Base-by-base conservation (phyloP, 768 basidiomycete species). In the Mycena floridula region DNA sequence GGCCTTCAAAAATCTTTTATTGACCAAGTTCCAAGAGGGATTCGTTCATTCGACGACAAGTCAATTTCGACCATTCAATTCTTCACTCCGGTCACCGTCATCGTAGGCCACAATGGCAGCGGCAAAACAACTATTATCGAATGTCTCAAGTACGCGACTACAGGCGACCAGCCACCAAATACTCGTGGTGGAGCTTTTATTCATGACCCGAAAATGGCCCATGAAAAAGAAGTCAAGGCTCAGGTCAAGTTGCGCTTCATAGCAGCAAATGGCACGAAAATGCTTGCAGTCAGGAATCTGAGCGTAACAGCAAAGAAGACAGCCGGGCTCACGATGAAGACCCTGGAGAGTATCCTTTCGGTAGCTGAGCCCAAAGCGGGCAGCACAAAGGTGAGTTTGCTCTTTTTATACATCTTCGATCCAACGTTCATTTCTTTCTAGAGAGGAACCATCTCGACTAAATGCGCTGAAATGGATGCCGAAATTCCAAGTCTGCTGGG, bases 121-220 rank as follows among this genome's bases (percentile, higher is more conserved):
- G 96, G 96, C 36, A 99, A 99, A 68, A 99, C 96, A 3, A 99
- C 95, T 1, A 89, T 98, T 59, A 98, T 99, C 64, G 96, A 99
- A 73, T 98, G 95, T 66, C 78, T 99, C 63, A 98, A 98, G 71
- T 99, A 99, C 60, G 92, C 91, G 9, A 96, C 96, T 0, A 99
- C 96, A 0, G 96, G 96, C 23, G 95, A 98, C 62, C 87, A 98
- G 54, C 96, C 96, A 0, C 90, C 96, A 1, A 95, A 95, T 58
- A 91, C 94, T 20, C 91, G 93, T 49, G 95, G 95, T 25, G 96
- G 95, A n/a, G 96, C 96, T 0, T 99, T 98, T 64, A 68, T 99
- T 3, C 96, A 99, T 62, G 96, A 99, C 65, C 96, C 96, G 2
- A 96, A 96, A 73, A 95, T 99, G 82, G 96, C 96, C 6, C 94